phyloP scores from a whole-genome alignment of 768 basidiomycete genomes.

The Suillus fuscotomentosus region DNA sequence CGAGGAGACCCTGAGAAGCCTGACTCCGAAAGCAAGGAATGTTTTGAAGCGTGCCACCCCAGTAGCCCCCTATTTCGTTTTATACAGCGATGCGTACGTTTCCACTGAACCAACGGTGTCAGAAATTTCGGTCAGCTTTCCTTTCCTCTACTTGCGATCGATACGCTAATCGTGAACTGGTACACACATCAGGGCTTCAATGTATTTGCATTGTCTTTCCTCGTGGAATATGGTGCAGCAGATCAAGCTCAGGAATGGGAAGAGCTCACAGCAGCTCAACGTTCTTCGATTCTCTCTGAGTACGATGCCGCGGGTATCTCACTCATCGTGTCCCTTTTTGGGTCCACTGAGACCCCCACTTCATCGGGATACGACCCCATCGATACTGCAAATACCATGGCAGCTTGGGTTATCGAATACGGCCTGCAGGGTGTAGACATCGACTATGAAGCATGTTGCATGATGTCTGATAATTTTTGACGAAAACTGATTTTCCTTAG shows the following conservation, averaged over 20 bases:
- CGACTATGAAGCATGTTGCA: constrained; percentile 42
- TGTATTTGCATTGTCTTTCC: constrained; percentile 38
- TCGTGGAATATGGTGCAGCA: constrained; percentile 38
- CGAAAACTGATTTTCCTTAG: constrained; percentile 12
- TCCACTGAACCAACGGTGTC: constrained; percentile 45
- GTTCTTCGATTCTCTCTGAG: constrained; percentile 41
- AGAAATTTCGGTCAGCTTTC: constrained; percentile 37
- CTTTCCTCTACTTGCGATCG: neutral
- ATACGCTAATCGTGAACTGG: neutral
- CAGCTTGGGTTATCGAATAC: constrained; percentile 45
- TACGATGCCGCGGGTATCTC: constrained; percentile 58
- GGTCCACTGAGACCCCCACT: constrained; percentile 43
- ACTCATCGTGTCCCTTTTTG: constrained; percentile 56
- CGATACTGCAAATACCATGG: constrained; percentile 40
- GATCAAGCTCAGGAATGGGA: constrained; percentile 50
- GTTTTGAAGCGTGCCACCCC: constrained; percentile 30
- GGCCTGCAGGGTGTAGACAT: constrained; percentile 53
- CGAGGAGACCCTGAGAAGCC: constrained; percentile 19
- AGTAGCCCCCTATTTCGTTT: constrained; percentile 48
- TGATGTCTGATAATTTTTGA: neutral
- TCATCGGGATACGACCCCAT: constrained; percentile 39
- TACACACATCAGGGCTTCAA: constrained; percentile 17
- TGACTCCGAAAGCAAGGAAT: constrained; percentile 21
- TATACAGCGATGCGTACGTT: constrained; percentile 42
- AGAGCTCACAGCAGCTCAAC: constrained; percentile 34